Evolutionary conservation across 192 early-diverging fungal genomes (phyloP), one percentile per base, ranked within the genome.

Genomic region (Borealophlyctis nickersoniae): DNA sequence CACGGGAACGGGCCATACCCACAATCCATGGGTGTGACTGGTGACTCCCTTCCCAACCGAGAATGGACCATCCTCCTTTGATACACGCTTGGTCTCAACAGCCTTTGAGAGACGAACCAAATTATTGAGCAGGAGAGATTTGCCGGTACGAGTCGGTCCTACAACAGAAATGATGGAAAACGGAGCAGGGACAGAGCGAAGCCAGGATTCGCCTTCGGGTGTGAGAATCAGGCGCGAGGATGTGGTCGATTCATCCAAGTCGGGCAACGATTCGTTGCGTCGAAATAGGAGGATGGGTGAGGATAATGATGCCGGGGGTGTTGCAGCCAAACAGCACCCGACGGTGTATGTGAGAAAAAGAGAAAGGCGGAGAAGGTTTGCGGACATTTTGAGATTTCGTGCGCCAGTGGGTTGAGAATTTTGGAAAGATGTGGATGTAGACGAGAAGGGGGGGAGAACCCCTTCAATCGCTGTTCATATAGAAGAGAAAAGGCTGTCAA

Each of bases 121-220:
- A n/a, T 48, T 48, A 48, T 48, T 48, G 11, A 48, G 9, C 45
- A 48, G n/a, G 61, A 61, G 56, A n/a, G 26, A 32, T 55, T 68
- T 68, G 49, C 66, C 66, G 16, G 58, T 68, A n/a, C 66, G 26
- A 29, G 66, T 68, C 4, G 66, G 66, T 28, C 66, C 66, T 13
- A 68, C 66, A 22, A 36, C 58, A 29, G 52, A 22, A 28, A 68
- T 58, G 27, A 68, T 68, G n/a, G 66, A 57, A 68, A 68, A 68
- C 0, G 58, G 58, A 7, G 49, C 59, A 13, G 26, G 1, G 11
- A 68, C 36, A 19, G 32, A 32, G 13, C 34, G 19, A 30, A 68
- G 49, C 35, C 60, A 68, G 1, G 57, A 32, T 14, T 5, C 31
- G 35, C 66, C 66, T 28, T 60, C 24, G 19, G 26, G 24, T 4